Evolutionary conservation across 768 basidiomycete genomes (phyloP), one percentile per base, ranked within the genome.

Genomic region (Kwoniella dendrophila): DNA sequence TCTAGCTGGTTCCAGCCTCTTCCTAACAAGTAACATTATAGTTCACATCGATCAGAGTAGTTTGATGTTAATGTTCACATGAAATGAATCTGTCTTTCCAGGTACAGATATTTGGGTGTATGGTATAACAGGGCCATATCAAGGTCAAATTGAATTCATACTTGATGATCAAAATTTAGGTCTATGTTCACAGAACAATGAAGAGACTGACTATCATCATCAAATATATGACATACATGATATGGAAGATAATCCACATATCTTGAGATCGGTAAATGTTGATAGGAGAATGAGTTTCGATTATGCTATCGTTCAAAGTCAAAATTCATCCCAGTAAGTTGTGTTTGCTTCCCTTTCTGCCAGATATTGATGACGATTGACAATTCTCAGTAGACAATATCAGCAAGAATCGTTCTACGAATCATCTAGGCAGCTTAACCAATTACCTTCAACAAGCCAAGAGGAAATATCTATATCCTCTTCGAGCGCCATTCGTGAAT

Each of bases 51-150:
- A 8, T 18, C 18, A 8, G 22, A 45, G 2, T 45, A 6, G 18
- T 22, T 44, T 11, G 43, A 44, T 44, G 43, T 8, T 11, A 12
- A 38, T 18, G 36, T 8, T 8, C 8, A 14, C 7, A 20, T 20
- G 12, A 20, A 43, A 11, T 11, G 18, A 8, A 14, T 43, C 18
- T 32, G 47, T 4, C 16, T 1, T 4, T 1, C 1, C 47, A 73
- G 72, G 72, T 2, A 67, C 59, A 10, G 72, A 71, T 16, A 61
- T 70, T 27, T 70, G 58, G 30, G 61, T 61, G 14, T 73, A 65
- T 45, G 72, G 69, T 2, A 59, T 67, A 4, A 30, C 56, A 6
- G 69, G 72, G 20, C 72, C 69, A 0, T 16, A 41, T 2, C 63
- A 73, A 48, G 58, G 64, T 20, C 12, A 34, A 3, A 67, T 64